Base-by-base conservation (phyloP, 306 rosid genomes). In the cucumber (Cucumis sativus) region DNA sequence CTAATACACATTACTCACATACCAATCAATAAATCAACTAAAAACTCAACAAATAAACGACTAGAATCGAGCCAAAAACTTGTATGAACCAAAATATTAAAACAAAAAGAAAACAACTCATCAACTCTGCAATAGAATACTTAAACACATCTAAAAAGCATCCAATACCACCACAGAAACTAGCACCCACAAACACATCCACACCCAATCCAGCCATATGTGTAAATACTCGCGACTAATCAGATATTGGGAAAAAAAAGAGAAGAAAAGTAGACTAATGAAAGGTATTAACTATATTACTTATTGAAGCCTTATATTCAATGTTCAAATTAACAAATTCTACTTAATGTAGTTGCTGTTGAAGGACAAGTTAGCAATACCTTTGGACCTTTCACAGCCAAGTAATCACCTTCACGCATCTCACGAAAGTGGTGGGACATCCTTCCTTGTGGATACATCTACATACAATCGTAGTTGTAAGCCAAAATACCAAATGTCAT, bases 401-500 rank as follows among this genome's bases (percentile, higher is more conserved):
- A 80, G 76, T 16, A 78, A 45, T 90, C 97, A 52, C 93, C 97
- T 82, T 82, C 93, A 17, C 67, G 82, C 92, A 92, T 82, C 81
- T 86, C 57, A 62, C 90, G 84, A 67, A 90, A 92, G 81, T 92
- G 93, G 83, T 92, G 96, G 56, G 97, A 90, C 93, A 92, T 90
- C 76, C 76, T 90, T 80, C 97, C 97, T 79, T 87, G 78, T 37
- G 96, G 91, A 82, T 90, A 92, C 93, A 92, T 90, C 97, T 90
- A 61, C 57, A 14, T 25, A 39, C 16, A 77, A 3, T 57, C 5
- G 61, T 57, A n/a, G 28, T 52, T 9, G 17, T 66, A 52, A 2
- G 14, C 70, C 47, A 65, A 54, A 43, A 33, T 77, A 28, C 39
- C 23, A 70, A 51, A 77, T 28, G 25, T 33, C 14, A 3, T 51